Conservation (phyloP, 306 rosid genomes). For the Psophocarpus tetragonolobus region DNA sequence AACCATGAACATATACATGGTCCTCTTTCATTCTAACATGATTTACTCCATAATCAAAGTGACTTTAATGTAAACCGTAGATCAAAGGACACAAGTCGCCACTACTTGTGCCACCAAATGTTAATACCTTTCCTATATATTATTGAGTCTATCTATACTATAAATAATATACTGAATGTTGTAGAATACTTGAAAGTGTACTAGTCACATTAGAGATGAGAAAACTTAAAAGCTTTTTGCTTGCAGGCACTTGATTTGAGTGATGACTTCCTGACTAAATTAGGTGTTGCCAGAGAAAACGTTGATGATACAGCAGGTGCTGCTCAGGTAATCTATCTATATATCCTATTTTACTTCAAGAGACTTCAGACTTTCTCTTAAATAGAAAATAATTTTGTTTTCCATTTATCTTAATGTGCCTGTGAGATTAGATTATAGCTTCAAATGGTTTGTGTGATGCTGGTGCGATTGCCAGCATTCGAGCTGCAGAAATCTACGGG, state of each 20-base stretch:
- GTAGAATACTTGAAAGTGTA: neutral
- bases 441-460: constrained; percentile 47
- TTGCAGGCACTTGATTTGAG: constrained; percentile 68
- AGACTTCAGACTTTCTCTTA: constrained; percentile 18
- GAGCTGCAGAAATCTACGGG: constrained; percentile 64
- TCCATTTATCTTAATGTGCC: neutral
- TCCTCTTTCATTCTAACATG: too few species aligned
- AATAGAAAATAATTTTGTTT: constrained; percentile 18
- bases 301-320: constrained; percentile 70
- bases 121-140: neutral
- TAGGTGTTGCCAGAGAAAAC: constrained; percentile 57
- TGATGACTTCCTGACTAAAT: constrained; percentile 51
- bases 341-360: neutral
- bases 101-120: too few species aligned
- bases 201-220: constrained; percentile 9
- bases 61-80: too few species aligned
- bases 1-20: too few species aligned
- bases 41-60: too few species aligned
- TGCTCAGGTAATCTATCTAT: constrained; percentile 54
- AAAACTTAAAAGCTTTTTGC: constrained; percentile 12
- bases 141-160: neutral
- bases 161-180: neutral
- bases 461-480: constrained; percentile 61
- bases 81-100: too few species aligned
- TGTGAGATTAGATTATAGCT: constrained; percentile 47